Evolutionary conservation across 306 rosid species (phyloP).

Genomic region (Mucuna pruriens): DNA sequence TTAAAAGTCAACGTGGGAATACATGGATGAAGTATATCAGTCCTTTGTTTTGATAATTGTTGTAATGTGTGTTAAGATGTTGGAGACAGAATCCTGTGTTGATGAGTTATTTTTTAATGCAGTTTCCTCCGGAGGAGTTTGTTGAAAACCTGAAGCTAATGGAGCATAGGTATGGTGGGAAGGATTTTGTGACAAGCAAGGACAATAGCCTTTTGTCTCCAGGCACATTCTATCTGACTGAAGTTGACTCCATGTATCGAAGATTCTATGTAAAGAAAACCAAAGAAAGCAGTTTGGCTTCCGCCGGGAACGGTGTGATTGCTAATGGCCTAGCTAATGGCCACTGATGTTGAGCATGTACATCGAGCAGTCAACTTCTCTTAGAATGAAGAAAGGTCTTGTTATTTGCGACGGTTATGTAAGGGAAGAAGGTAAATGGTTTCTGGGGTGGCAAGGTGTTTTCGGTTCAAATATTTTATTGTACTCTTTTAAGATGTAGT

Average conservation of each 20-base stretch:
- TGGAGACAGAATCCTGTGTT: constrained; percentile 21
- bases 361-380: constrained; percentile 11
- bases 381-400: constrained; percentile 33
- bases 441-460: constrained; percentile 34
- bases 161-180: constrained; percentile 96
- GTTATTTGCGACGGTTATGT: constrained; percentile 35
- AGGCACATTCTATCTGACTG: constrained; percentile 96
- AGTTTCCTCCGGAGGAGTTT: constrained; percentile 82
- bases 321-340: constrained; percentile 65
- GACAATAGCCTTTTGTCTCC: constrained; percentile 73
- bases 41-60: neutral
- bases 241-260: constrained; percentile 87
- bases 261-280: constrained; percentile 79
- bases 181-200: constrained; percentile 91
- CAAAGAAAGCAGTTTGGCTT: constrained; percentile 26
- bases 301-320: constrained; percentile 45
- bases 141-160: constrained; percentile 84
- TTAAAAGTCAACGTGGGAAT: neutral
- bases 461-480: constrained; percentile 14
- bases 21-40: neutral
- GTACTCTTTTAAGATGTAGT: neutral
- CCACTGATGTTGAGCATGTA: constrained; percentile 52
- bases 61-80: neutral
- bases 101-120: constrained; percentile 41
- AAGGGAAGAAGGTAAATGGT: constrained; percentile 43